Base-by-base conservation (phyloP, 768 basidiomycete species). In the Sutorius australiensis region DNA sequence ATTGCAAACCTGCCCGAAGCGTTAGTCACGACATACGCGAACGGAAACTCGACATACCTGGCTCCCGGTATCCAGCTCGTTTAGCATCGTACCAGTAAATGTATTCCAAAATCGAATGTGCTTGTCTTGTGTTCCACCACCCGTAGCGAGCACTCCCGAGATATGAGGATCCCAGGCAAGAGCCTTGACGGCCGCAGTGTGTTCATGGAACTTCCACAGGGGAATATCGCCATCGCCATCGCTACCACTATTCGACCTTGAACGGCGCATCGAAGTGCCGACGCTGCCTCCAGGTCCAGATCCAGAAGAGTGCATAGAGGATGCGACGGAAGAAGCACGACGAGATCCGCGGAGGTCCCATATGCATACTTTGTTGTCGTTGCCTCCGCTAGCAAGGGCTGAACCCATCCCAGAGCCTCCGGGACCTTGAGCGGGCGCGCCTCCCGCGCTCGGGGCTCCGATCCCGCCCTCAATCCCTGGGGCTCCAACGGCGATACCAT, bases 61-160 rank as follows among this genome's bases (percentile, higher is more conserved):
- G 56, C 89, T 92, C 5, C 97, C 97, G 0, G 97, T 98, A 69
- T 98, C 95, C 44, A 94, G 77, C 66, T 93, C 87, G 55, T 80
- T 84, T 53, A 97, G 75, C 82, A 95, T 81, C 21, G 79, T 81
- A 30, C 95, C 97, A 48, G 84, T 92, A 33, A 81, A 74, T 7
- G 89, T 90, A 67, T 99, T 98, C 95, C 97, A 99, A 66, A 97
- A 98, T 53, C 95, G 77, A 41, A 99, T 94, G 66, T 94, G 95
- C 71, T 95, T 95, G 68, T 98, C 97, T 61, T 97, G 94, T n/a
- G 95, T 99, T 8, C 95, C 97, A 10, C 95, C 95, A 6, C 97
- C 97, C 7, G 90, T 93, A 1, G 95, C 97, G 32, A 98, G 73
- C 2, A 98, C 80, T 1, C 94, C 93, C 11, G 86, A 76, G 41